Evolutionary conservation across 176 grass and related monocot species (phyloP).

Genomic region (Tuctoria greenei): DNA sequence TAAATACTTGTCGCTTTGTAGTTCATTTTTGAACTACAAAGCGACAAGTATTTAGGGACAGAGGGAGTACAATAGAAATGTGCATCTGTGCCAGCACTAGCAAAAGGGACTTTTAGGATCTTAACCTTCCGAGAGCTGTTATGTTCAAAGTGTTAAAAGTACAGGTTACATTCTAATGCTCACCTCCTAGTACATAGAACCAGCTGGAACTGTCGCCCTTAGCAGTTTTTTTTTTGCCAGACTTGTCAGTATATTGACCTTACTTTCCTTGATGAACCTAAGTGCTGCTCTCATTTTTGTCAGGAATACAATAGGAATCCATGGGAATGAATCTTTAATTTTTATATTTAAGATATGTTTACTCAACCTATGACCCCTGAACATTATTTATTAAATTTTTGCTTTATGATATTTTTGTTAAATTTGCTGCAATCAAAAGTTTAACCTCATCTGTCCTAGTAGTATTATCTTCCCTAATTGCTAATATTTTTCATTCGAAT

Average conservation of each 20-base stretch:
- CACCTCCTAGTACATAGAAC: neutral
- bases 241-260: neutral
- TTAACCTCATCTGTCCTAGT: neutral
- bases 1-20: no score
- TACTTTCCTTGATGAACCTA: neutral
- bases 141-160: neutral
- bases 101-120: neutral
- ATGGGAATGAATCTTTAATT: neutral
- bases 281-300: neutral
- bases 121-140: neutral
- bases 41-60: no score
- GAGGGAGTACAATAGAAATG: slow-evolving; percentile 9
- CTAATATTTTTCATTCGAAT: slow-evolving; percentile 31
- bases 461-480: neutral
- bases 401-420: neutral
- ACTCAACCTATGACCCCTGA: no score
- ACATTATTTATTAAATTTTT: neutral
- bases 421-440: neutral
- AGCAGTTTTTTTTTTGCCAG: no score
- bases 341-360: neutral
- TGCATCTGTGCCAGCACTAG: neutral
- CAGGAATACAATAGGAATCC: neutral
- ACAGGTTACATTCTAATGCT: neutral
- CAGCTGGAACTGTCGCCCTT: neutral
- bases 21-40: no score